These are phyloP conservation scores for Mucor piriformis DNA, from an alignment of 371 early-diverging fungal genomes.

Conservation along the genomic window DNA sequence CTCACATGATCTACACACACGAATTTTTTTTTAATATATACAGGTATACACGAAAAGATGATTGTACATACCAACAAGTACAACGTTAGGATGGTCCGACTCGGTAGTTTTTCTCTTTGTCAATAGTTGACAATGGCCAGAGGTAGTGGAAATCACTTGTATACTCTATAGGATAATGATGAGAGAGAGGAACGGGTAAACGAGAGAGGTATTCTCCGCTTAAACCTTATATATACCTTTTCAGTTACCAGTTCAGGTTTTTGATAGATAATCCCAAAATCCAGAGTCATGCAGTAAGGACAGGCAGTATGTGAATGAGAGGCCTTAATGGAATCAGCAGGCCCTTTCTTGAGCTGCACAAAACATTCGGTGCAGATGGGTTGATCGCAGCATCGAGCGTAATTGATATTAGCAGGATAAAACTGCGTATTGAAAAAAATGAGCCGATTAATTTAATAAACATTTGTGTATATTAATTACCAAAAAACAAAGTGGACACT, in stretches of 20 bases:
- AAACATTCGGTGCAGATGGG: constrained; percentile 97
- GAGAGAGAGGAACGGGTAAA: not conserved
- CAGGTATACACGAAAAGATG: too few relatives aligned
- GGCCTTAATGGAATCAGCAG: constrained; percentile 26
- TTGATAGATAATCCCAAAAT: constrained; percentile 24
- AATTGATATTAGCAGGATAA: constrained; percentile 91
- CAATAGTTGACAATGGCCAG: constrained; percentile 3
- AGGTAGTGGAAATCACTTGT: constrained; percentile 12
- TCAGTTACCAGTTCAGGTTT: not conserved
- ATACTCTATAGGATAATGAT: not conserved
- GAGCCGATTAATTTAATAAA: constrained; percentile 76
- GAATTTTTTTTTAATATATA: not conserved
- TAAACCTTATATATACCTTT: constrained; percentile 7
- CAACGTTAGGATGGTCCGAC: constrained; percentile 13
- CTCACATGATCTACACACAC: constrained; percentile 26
- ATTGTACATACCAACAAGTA: constrained; percentile 23
- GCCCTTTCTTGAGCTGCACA: constrained; percentile 82
- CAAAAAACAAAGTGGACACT: constrained; percentile 94
- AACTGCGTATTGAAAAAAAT: constrained; percentile 80
- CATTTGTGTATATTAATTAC: constrained; percentile 55
- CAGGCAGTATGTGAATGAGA: constrained; percentile 43
- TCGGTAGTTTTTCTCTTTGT: constrained; percentile 18
- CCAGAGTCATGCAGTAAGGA: constrained; percentile 79
- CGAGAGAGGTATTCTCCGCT: not conserved
- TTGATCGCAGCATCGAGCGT: constrained; percentile 90